Evolutionary conservation across 176 grass and related monocot genomes (phyloP).

Genomic region (Triticum urartu): DNA sequence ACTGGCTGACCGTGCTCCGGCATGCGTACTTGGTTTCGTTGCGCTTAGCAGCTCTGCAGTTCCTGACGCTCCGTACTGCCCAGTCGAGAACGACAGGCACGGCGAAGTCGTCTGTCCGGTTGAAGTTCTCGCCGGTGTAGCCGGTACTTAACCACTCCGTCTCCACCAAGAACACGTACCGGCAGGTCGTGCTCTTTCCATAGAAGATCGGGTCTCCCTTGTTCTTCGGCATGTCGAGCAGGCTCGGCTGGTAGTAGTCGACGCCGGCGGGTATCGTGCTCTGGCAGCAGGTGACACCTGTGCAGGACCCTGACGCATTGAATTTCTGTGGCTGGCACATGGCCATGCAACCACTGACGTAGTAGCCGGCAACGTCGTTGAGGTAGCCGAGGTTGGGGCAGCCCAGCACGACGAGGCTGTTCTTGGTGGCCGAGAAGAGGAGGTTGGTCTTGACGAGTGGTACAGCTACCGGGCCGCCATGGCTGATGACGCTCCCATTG

Average conservation of each 20-base stretch:
- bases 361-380: accelerated
- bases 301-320: neutral
- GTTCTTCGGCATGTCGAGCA: neutral
- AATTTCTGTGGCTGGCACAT: slow-evolving; percentile 10
- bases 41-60: no score
- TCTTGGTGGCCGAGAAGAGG: slow-evolving; percentile 33
- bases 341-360: slow-evolving; percentile 42
- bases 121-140: neutral
- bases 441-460: neutral
- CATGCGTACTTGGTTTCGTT: no score
- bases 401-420: slow-evolving; percentile 35
- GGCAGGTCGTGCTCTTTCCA: neutral
- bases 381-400: slow-evolving; percentile 42
- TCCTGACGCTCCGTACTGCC: slow-evolving; percentile 40
- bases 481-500: accelerated
- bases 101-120: slow-evolving; percentile 27
- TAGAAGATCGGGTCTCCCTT: neutral
- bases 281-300: neutral
- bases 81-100: slow-evolving; percentile 56
- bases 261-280: neutral
- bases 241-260: neutral
- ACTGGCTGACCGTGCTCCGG: no score
- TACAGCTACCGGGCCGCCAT: no score
- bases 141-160: neutral
- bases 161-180: slow-evolving; percentile 7